Evolutionary conservation across 768 basidiomycete genomes (phyloP), one percentile per base, ranked within the genome.

Genomic region (Trametes meyenii): DNA sequence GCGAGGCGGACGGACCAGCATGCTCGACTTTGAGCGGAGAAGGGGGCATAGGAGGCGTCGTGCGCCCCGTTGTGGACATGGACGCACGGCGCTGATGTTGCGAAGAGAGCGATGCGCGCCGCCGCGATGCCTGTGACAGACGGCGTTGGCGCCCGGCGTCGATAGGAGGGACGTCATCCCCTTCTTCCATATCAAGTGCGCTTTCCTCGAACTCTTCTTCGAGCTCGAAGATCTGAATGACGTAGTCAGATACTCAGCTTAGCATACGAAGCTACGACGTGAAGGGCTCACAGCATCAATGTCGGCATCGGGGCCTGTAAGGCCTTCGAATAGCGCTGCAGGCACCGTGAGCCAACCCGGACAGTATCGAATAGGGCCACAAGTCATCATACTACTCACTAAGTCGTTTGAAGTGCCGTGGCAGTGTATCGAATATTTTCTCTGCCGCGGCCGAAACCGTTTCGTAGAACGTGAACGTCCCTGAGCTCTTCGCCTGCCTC

Each of bases 251-350:
- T 33, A 5, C 2, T 5, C 10, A 1, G 10, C n/a, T 23, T 2
- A 5, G 19, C 10, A 45, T 19, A 3, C n/a, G 19, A 13, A 36
- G 7, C 12, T 19, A 23, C 19, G 23, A 21, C 16, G 8, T 12
- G 13, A 3, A n/a, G 29, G 29, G 67, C 85, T 19, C 69, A 92
- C 91, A 7, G 85, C 83, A 65, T 89, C 87, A 58, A 95, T 94
- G 67, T 92, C 89, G 3, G 82, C 78, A 60, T 80, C 85, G 2
- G 84, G 79, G 2, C 92, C 90, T n/a, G 80, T 85, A 14, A 94
- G 72, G 11, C 89, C 88, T 65, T 95, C 93, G 60, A 95, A 87
- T 48, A 94, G 78, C 21, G 86, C 92, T 95, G 66, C n/a, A 57
- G 42, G 19, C 35, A 33, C 38, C 45, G 45, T 50, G 21, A 55